Evolutionary conservation across 768 basidiomycete species (phyloP), one percentile per base, ranked within the genome.

Genomic region (Sarcodon sp.): DNA sequence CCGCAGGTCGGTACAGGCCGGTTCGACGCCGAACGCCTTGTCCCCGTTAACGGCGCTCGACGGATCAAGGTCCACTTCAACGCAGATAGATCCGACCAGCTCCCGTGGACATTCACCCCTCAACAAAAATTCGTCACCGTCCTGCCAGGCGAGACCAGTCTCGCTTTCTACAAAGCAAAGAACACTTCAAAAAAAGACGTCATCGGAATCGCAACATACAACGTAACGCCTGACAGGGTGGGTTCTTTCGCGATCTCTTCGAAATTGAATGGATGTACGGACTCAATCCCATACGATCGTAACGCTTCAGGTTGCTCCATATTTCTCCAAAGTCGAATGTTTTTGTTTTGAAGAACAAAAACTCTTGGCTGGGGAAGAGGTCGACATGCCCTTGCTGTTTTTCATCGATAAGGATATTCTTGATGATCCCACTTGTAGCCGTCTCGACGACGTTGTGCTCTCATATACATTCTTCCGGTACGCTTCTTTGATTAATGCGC

Each of bases 301-400:
- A 6, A 12, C 33, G 16, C 7, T 46, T n/a, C 58, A 97, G 94
- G 76, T 98, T 55, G 96, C 96, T 7, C 92, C 94, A 0, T 98
- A 98, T 64, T 99, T 99, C 60, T 91, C 93, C 45, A 99, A 99
- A 68, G 91, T 99, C 10, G 96, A 99, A 64, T 99, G 96, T 55
- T 99, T 99, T 70, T 99, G 96, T 65, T 99, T 99, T 55, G 96
- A 99, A 63, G 96, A 99, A 61, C 96, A 99, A 65, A 87, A 83
- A 56, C 77, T 99, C 8, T 70, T 96, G 21, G 92, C 93, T 0
- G 83, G 85, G 31, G 96, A 99, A 67, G 92, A 97, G 65, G 87
- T 99, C 33, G 96, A 99, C 64, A 89, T 99, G 77, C 96, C 96
- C 3, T 73, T 99, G 15, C 76, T 99, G 48, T 99, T 99, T 69